phyloP scores from a whole-genome alignment of 2,329 filamentous ascomycete genomes.

The Aspergillus transmontanensis region DNA sequence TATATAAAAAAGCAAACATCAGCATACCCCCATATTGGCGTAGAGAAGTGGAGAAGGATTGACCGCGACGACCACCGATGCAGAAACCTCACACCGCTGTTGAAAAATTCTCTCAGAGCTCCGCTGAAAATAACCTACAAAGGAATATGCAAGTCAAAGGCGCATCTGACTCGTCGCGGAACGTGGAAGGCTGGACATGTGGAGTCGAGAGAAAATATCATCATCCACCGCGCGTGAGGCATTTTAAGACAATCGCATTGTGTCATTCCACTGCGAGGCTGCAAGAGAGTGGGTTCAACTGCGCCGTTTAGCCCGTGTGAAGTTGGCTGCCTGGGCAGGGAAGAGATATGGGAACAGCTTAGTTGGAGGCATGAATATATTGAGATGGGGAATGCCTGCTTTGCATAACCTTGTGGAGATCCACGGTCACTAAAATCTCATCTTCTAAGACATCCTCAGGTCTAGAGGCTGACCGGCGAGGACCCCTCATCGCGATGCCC shows the following conservation, averaged over 20 bases:
- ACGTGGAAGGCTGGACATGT: not conserved
- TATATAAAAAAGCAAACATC: not conserved
- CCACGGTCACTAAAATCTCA: not conserved
- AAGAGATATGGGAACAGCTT: not conserved
- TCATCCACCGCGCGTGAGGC: not conserved
- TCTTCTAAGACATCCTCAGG: not conserved
- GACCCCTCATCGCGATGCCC: not conserved
- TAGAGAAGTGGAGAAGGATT: not conserved
- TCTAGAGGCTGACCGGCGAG: not conserved
- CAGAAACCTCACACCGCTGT: constrained; percentile 10
- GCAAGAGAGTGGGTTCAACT: not conserved
- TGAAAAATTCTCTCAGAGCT: not conserved
- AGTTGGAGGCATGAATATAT: not conserved
- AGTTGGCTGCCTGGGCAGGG: not conserved
- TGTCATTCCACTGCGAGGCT: not conserved
- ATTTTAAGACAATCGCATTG: constrained; percentile 1
- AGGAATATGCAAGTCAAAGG: not conserved
- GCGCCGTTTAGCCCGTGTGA: not conserved
- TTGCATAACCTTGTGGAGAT: not conserved
- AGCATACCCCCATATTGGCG: not conserved
- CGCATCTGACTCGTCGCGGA: not conserved
- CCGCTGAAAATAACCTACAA: not conserved
- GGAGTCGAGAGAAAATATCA: not conserved
- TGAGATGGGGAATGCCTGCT: not conserved
- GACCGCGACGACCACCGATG: not conserved